phyloP scores from a whole-genome alignment of 164 flowering plant species.

The Tetrastigma voinierianum region DNA sequence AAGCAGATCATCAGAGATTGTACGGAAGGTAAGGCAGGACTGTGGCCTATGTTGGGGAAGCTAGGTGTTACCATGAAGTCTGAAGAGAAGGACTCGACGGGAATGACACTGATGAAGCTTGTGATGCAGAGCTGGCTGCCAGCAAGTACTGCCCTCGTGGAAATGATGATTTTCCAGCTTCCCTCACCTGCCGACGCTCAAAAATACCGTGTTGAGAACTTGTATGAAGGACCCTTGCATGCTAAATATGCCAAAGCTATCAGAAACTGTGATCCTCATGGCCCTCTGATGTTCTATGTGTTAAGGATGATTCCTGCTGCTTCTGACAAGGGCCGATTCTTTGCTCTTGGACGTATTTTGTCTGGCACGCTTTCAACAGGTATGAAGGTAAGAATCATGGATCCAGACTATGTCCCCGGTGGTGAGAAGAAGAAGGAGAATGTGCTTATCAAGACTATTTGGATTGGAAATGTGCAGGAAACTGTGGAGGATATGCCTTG shows the following conservation, averaged over 20 bases:
- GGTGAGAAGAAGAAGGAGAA: constrained; percentile 33
- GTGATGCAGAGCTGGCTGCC: constrained; percentile 21
- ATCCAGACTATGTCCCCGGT: constrained; percentile 34
- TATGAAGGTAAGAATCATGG: constrained; percentile 35
- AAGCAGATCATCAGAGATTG: constrained; percentile 57
- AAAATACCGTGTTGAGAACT: constrained; percentile 2
- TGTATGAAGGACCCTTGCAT: constrained; percentile 29
- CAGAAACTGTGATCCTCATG: constrained; percentile 34
- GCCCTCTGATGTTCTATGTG: constrained; percentile 35
- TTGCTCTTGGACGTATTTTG: constrained; percentile 36
- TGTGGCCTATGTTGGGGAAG: constrained; percentile 57
- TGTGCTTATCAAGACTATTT: constrained; percentile 37
- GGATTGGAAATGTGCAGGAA: constrained; percentile 41
- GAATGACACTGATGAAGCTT: constrained; percentile 53
- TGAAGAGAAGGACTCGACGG: constrained; percentile 53
- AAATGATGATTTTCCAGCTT: constrained; percentile 3
- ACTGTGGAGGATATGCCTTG: constrained; percentile 45
- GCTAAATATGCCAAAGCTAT: constrained; percentile 33
- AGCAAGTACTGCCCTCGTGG: background rate
- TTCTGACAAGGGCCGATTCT: constrained; percentile 34
- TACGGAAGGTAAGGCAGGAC: constrained; percentile 60
- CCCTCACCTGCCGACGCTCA: background rate
- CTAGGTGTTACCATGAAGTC: constrained; percentile 48
- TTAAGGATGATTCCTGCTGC: constrained; percentile 42
- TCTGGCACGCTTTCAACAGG: constrained; percentile 31